Evolutionary conservation across 2,329 filamentous ascomycete genomes (phyloP).

Genomic region (Grosmannia huntii): DNA sequence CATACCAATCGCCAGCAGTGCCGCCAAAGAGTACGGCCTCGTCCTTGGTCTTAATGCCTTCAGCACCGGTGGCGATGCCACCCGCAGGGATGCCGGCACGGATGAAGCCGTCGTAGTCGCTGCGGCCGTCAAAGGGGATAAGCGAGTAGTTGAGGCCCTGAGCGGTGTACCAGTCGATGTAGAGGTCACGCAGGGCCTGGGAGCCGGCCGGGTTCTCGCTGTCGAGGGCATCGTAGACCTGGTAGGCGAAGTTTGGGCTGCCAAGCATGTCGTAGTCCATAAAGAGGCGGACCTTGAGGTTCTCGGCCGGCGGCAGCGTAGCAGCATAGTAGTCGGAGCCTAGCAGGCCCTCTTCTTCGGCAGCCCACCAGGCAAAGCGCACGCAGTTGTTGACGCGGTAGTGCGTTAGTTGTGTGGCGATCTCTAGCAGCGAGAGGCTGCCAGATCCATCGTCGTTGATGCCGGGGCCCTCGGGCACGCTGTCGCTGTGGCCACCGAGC

Average conservation of each 20-base stretch:
- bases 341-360: constrained; percentile 53
- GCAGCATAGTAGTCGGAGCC: constrained; percentile 50
- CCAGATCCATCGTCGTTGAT: constrained; percentile 73
- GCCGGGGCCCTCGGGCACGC: constrained; percentile 50
- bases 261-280: constrained; percentile 62
- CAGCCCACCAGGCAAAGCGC: constrained; percentile 56
- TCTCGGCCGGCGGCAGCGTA: constrained; percentile 42
- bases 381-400: constrained; percentile 52
- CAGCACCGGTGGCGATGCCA: constrained; percentile 66
- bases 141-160: constrained; percentile 54
- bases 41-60: constrained; percentile 58
- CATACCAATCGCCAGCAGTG: constrained; percentile 45
- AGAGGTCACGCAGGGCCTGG: constrained; percentile 54
- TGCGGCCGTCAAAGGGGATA: constrained; percentile 65
- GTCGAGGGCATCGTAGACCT: constrained; percentile 62
- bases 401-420: constrained; percentile 44
- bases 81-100: constrained; percentile 59
- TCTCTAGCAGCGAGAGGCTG: constrained; percentile 46
- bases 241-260: constrained; percentile 53
- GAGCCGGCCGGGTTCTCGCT: constrained; percentile 57
- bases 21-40: constrained; percentile 61
- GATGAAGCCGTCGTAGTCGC: constrained; percentile 70
- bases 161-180: constrained; percentile 51
- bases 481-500: constrained; percentile 52
- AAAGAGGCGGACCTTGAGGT: constrained; percentile 49